phyloP scores from a whole-genome alignment of 148 eudicot species.

The Linanthus parryae region DNA sequence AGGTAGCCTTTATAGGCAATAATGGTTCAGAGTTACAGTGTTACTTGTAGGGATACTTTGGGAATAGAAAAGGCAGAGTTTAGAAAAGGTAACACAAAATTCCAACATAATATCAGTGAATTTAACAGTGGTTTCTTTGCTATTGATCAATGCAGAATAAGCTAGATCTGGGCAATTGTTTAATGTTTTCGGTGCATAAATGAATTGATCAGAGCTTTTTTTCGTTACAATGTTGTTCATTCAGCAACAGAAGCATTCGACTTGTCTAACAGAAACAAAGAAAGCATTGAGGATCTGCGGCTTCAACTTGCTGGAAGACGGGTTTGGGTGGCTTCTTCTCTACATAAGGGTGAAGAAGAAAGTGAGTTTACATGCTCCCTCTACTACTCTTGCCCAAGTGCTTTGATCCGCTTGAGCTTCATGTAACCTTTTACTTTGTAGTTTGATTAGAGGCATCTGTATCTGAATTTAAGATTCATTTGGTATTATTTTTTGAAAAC shows the following conservation, averaged over 20 bases:
- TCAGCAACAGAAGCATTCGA: slow-evolving; percentile 49
- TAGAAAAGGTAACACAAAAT: too few species aligned
- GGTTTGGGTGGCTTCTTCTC: slow-evolving; percentile 94
- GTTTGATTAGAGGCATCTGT: background rate
- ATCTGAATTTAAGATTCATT: background rate
- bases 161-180: too few species aligned
- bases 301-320: slow-evolving; percentile 42
- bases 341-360: slow-evolving; percentile 87
- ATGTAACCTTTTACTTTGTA: background rate
- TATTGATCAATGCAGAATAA: too few species aligned
- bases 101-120: too few species aligned
- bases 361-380: slow-evolving; percentile 27
- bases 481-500: background rate
- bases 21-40: too few species aligned
- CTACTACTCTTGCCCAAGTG: background rate
- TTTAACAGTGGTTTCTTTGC: too few species aligned
- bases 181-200: too few species aligned
- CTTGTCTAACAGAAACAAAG: slow-evolving; percentile 18
- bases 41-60: too few species aligned
- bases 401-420: slow-evolving; percentile 7
- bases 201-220: slow-evolving; percentile 7
- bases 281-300: slow-evolving; percentile 37
- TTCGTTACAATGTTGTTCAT: background rate
- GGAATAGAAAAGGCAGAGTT: too few species aligned
- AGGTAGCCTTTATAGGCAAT: too few species aligned